These are phyloP conservation scores for Puccinia brachypodii DNA, from an alignment of 1,284 basidiomycete genomes.

Conservation along the genomic window DNA sequence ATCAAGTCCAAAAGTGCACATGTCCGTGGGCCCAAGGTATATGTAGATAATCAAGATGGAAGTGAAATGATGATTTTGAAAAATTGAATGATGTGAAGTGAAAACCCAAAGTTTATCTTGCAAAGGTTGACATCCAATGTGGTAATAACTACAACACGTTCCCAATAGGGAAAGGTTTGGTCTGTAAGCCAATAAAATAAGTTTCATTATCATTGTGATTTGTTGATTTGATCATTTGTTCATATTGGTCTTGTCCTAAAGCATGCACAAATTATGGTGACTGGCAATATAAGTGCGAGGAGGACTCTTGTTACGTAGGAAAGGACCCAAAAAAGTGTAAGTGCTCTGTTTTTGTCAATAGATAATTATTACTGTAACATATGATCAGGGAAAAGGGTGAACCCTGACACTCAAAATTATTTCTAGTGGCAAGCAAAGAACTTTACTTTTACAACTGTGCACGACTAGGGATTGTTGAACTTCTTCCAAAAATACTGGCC, in stretches of 20 bases:
- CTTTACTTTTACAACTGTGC: constrained; percentile 14
- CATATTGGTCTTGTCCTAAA: not conserved
- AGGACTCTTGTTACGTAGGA: constrained; percentile 1
- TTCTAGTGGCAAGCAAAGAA: not conserved
- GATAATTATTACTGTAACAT: not conserved
- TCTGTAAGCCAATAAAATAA: not conserved
- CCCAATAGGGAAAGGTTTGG: not conserved
- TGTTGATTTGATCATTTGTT: not conserved
- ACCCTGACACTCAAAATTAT: not conserved
- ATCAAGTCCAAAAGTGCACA: too few relatives aligned
- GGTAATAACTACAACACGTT: constrained; percentile 16
- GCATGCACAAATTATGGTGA: constrained; percentile 27
- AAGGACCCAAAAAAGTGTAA: not conserved
- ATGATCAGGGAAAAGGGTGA: not conserved
- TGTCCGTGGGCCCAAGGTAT: too few relatives aligned
- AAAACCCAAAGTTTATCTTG: not conserved
- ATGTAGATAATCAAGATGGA: too few relatives aligned
- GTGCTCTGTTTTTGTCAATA: not conserved
- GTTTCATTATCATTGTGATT: not conserved
- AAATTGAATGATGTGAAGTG: too few relatives aligned
- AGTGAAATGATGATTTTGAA: too few relatives aligned
- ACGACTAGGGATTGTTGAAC: constrained; percentile 19
- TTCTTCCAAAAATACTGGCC: constrained; percentile 26
- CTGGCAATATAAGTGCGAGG: constrained; percentile 3
- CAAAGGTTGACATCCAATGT: constrained; percentile 20